Evolutionary conservation across 257 asterid genomes (phyloP).

Genomic region (Gentiana straminea): DNA sequence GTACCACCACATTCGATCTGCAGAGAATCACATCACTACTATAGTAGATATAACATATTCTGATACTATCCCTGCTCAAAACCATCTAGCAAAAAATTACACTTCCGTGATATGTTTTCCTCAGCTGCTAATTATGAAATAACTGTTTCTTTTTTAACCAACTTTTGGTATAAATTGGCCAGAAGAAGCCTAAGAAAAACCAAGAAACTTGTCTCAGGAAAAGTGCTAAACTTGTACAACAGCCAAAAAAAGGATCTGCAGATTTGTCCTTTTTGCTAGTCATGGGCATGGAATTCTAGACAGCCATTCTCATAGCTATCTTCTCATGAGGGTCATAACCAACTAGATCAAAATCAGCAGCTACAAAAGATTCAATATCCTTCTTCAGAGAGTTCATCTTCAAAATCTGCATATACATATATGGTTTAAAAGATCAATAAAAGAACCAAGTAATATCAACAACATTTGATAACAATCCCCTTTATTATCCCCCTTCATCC

Average conservation of each 20-base stretch:
- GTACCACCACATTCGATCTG: too few relatives aligned
- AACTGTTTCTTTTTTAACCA: too few relatives aligned
- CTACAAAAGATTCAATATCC: constrained; percentile 71
- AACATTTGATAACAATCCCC: not conserved
- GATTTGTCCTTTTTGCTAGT: not conserved
- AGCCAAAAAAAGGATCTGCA: not conserved
- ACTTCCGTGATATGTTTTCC: not conserved
- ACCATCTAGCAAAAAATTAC: too few relatives aligned
- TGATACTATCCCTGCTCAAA: too few relatives aligned
- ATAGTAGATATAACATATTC: too few relatives aligned
- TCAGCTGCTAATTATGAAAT: too few relatives aligned
- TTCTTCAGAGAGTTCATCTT: constrained; percentile 53
- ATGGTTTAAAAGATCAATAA: not conserved
- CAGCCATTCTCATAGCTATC: constrained; percentile 94
- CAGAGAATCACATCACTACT: too few relatives aligned
- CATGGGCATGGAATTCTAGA: constrained; percentile 15
- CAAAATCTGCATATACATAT: constrained; percentile 38
- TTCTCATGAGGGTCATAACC: constrained; percentile 85
- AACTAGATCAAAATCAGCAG: constrained; percentile 59
- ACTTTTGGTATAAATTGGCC: not conserved
- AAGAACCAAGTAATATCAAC: not conserved
- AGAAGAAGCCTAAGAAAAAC: not conserved
- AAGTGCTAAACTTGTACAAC: constrained; percentile 4
- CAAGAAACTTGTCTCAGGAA: constrained; percentile 16
- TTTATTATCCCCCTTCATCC: not conserved